Conservation (phyloP, 164 flowering plant species). For the Warburgia ugandensis region DNA sequence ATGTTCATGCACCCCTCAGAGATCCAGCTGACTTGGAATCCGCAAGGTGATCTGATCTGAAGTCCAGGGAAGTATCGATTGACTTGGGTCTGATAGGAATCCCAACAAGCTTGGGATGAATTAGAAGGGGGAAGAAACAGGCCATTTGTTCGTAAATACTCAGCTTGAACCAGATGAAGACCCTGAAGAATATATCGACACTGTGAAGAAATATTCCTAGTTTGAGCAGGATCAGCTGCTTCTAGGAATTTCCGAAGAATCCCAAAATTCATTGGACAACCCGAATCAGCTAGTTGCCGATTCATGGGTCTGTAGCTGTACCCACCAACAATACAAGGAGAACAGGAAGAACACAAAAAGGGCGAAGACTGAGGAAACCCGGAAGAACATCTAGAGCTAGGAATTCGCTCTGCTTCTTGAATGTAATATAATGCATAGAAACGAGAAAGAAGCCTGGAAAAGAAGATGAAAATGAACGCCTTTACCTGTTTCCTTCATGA, state of each 20-base stretch:
- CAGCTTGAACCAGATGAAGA: constrained; percentile 38
- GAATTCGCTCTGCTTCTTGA: too few species aligned
- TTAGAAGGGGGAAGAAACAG: constrained; percentile 38
- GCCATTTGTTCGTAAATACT: constrained; percentile 31
- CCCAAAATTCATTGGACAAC: constrained; percentile 43
- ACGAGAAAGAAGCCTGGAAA: too few species aligned
- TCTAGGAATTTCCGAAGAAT: constrained; percentile 19
- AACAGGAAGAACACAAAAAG: too few species aligned
- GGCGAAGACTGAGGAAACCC: too few species aligned
- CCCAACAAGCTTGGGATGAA: constrained; percentile 50
- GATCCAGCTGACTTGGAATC: constrained; percentile 40
- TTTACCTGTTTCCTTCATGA: too few species aligned
- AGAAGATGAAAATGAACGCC: too few species aligned
- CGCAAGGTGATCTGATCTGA: constrained; percentile 34
- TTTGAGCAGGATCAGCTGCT: background rate
- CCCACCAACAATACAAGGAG: too few species aligned
- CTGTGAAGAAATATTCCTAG: constrained; percentile 2
- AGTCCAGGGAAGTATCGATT: constrained; percentile 18
- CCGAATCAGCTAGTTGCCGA: constrained; percentile 6
- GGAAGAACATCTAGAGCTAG: too few species aligned
- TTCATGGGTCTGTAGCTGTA: background rate
- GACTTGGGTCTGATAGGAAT: constrained; percentile 22
- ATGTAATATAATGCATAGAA: too few species aligned
- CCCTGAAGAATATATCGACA: constrained; percentile 37
- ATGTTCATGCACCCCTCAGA: constrained; percentile 53